Percentiles rank a stretch among this genome's conserved stretches.
Conservation (phyloP, 441 rosid genomes). For the Gossypium laxum region DNA sequence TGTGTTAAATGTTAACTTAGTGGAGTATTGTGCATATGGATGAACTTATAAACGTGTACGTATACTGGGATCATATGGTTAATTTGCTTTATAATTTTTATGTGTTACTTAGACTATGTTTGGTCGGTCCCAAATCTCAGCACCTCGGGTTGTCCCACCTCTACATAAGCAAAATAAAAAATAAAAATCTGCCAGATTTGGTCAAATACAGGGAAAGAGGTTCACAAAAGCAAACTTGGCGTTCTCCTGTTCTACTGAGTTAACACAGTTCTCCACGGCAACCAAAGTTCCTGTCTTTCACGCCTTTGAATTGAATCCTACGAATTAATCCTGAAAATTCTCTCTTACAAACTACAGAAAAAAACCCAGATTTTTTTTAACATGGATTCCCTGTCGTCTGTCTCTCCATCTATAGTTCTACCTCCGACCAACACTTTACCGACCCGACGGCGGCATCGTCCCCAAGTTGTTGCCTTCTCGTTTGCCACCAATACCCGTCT, state of each 20-base stretch:
- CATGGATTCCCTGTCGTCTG: slow-evolving; percentile 56
- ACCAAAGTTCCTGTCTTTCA: slow-evolving; percentile 18
- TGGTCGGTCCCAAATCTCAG: not conserved
- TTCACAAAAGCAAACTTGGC: slow-evolving; percentile 20
- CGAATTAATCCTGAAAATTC: not conserved
- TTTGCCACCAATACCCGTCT: slow-evolving; percentile 22
- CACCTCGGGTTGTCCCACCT: not conserved
- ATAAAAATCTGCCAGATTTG: slow-evolving; percentile 24
- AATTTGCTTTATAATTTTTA: no score
- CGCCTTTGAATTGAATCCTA: not conserved
- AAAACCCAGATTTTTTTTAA: no score
- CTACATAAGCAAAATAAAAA: not conserved
- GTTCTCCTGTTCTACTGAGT: not conserved
- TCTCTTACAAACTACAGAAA: not conserved
- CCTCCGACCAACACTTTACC: slow-evolving; percentile 37
- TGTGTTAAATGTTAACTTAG: no score
- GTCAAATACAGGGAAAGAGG: not conserved
- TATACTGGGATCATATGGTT: no score
- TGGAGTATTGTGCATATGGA: no score
- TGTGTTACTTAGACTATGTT: not conserved
- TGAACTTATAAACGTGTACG: no score
- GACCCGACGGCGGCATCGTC: slow-evolving; percentile 24
- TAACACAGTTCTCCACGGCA: slow-evolving; percentile 26
- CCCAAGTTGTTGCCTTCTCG: slow-evolving; percentile 22
- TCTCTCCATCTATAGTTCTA: slow-evolving; percentile 60